Evolutionary conservation across 2,329 filamentous ascomycete species (phyloP).

Genomic region (Penicillium italicum): DNA sequence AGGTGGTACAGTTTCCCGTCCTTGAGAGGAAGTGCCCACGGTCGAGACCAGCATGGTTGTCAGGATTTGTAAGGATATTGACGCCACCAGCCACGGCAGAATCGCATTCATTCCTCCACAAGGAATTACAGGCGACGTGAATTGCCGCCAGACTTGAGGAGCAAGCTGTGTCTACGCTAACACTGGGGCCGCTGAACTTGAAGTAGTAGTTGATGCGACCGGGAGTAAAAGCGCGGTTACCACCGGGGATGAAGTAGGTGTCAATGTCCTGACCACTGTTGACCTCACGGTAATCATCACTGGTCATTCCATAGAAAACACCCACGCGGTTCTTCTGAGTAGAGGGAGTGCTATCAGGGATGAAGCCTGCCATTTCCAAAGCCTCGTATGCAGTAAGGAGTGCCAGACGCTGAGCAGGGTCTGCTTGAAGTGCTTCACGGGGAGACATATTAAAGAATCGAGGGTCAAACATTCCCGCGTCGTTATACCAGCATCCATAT

Average conservation of each 20-base stretch:
- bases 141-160: slow-evolving; percentile 71
- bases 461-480: slow-evolving; percentile 75
- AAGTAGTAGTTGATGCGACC: slow-evolving; percentile 59
- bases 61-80: slow-evolving; percentile 73
- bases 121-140: slow-evolving; percentile 66
- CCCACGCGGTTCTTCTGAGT: slow-evolving; percentile 64
- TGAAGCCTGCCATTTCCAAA: slow-evolving; percentile 74
- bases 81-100: slow-evolving; percentile 76
- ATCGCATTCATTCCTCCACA: slow-evolving; percentile 74
- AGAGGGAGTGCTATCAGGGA: slow-evolving; percentile 67
- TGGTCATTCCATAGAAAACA: slow-evolving; percentile 71
- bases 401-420: slow-evolving; percentile 75
- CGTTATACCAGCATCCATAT: slow-evolving; percentile 71
- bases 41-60: slow-evolving; percentile 72
- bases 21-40: slow-evolving; percentile 75
- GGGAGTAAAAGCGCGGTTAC: slow-evolving; percentile 50
- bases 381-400: slow-evolving; percentile 76
- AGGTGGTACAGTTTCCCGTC: slow-evolving; percentile 73
- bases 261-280: slow-evolving; percentile 70
- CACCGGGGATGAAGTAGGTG: slow-evolving; percentile 64
- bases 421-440: slow-evolving; percentile 72
- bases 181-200: slow-evolving; percentile 69
- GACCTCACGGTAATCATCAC: slow-evolving; percentile 73
- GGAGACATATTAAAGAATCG: slow-evolving; percentile 86
- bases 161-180: slow-evolving; percentile 73